phyloP scores from a whole-genome alignment of 2,329 filamentous ascomycete species.

The Ceratocystis cacaofunesta region DNA sequence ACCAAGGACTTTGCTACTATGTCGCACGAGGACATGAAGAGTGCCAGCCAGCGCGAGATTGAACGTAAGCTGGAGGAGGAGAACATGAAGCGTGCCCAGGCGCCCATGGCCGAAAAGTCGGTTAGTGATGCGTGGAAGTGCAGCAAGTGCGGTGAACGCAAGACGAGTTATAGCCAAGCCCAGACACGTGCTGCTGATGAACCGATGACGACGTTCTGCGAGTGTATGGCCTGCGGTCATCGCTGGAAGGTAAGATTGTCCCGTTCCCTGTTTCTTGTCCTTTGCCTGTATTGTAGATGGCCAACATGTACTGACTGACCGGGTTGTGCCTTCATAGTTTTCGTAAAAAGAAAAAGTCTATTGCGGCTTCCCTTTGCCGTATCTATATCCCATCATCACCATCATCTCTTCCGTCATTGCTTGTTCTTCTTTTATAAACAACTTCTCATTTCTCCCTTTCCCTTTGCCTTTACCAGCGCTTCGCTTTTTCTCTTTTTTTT shows the following conservation, averaged over 20 bases:
- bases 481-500: constrained; percentile 2
- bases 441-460: neutral
- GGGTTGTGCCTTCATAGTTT: constrained; percentile 4
- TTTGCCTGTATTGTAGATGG: neutral
- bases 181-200: constrained; percentile 94
- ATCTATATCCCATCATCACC: neutral
- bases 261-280: neutral
- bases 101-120: constrained; percentile 78
- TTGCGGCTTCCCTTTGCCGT: neutral
- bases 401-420: neutral
- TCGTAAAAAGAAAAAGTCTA: constrained; percentile 6
- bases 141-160: constrained; percentile 81
- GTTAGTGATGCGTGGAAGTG: constrained; percentile 80
- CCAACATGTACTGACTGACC: neutral
- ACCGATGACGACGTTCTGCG: constrained; percentile 68
- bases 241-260: constrained; percentile 49
- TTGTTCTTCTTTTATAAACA: neutral
- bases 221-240: constrained; percentile 54
- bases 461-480: neutral
- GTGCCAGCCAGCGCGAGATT: constrained; percentile 59
- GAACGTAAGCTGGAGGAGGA: constrained; percentile 69
- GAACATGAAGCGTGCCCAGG: constrained; percentile 96
- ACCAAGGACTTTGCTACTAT: constrained; percentile 67
- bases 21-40: constrained; percentile 83
- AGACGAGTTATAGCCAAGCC: constrained; percentile 90